phyloP scores from a whole-genome alignment of 805 yeast genomes.

The Zygosaccharomyces kombuchaensis region DNA sequence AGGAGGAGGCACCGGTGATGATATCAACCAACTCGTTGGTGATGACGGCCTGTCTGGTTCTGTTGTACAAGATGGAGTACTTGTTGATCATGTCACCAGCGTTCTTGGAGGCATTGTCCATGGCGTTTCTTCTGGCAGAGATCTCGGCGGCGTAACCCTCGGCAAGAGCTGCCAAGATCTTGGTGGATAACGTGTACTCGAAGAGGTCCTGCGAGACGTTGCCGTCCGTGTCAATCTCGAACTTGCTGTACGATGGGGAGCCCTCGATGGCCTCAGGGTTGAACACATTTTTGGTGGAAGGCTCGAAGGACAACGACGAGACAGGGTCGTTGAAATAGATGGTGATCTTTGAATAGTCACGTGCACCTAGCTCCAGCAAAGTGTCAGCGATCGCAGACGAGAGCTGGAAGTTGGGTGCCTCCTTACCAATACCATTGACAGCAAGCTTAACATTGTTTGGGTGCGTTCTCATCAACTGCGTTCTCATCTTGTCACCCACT shows the following conservation, averaged over 20 bases:
- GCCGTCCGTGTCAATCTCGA: constrained; percentile 70
- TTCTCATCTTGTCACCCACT: constrained; percentile 91
- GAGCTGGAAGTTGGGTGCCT: constrained; percentile 90
- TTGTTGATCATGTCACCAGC: constrained; percentile 98
- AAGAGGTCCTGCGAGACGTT: constrained; percentile 67
- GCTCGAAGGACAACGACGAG: constrained; percentile 87
- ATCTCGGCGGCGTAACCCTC: constrained; percentile 98
- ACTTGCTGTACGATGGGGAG: constrained; percentile 81
- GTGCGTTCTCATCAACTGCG: constrained; percentile 82
- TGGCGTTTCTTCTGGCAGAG: constrained; percentile 98
- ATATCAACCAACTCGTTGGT: constrained; percentile 99
- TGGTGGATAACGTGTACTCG: constrained; percentile 87
- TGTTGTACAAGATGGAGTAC: constrained; percentile 96
- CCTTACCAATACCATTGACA: constrained; percentile 92
- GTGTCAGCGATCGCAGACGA: constrained; percentile 86
- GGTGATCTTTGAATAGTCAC: constrained; percentile 65
- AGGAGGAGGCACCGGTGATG: constrained; percentile 98
- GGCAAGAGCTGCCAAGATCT: constrained; percentile 85
- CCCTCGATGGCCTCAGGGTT: constrained; percentile 67
- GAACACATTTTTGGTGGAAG: constrained; percentile 62
- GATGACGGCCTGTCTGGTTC: constrained; percentile 98
- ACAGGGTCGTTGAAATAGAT: constrained; percentile 84
- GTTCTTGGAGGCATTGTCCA: constrained; percentile 99
- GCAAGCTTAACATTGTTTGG: constrained; percentile 64
- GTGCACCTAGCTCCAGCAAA: constrained; percentile 47